A percentile compares a stretch with the other conserved stretches of the same genome.
These are phyloP conservation scores for Heterobasidion parviporum DNA, from an alignment of 1,284 basidiomycete genomes.

Conservation along the genomic window DNA sequence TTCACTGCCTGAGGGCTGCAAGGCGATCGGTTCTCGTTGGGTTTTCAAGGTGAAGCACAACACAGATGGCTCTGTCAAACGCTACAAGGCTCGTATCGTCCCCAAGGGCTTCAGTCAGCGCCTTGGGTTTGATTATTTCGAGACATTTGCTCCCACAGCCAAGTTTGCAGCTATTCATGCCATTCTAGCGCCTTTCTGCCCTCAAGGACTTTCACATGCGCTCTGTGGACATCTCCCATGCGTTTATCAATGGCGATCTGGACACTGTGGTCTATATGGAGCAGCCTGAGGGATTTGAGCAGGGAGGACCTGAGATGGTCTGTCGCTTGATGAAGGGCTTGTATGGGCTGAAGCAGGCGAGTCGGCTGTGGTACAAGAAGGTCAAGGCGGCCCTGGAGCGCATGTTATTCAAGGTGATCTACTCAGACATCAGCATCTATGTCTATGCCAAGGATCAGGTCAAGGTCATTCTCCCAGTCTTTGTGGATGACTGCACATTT, in stretches of 20 bases:
- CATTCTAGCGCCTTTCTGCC: neutral
- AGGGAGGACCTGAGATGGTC: neutral
- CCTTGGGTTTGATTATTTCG: too few relatives aligned
- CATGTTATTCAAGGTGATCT: too few relatives aligned
- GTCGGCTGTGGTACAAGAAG: neutral
- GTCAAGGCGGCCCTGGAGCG: neutral
- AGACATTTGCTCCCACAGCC: neutral
- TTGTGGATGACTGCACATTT: too few relatives aligned
- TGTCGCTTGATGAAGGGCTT: neutral
- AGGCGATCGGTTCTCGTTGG: too few relatives aligned
- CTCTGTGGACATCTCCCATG: neutral
- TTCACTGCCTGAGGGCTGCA: too few relatives aligned
- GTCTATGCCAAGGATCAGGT: too few relatives aligned
- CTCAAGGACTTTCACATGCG: neutral
- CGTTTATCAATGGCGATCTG: neutral
- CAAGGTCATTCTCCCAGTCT: too few relatives aligned
- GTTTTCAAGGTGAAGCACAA: too few relatives aligned
- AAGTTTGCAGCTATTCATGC: neutral
- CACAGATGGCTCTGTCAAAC: too few relatives aligned
- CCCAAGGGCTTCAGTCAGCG: too few relatives aligned
- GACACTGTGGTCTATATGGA: neutral
- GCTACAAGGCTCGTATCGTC: too few relatives aligned
- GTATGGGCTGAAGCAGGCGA: neutral
- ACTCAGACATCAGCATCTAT: too few relatives aligned
- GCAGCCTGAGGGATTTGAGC: neutral